phyloP scores from a whole-genome alignment of 305 asterid genomes.

The Withania somnifera region DNA sequence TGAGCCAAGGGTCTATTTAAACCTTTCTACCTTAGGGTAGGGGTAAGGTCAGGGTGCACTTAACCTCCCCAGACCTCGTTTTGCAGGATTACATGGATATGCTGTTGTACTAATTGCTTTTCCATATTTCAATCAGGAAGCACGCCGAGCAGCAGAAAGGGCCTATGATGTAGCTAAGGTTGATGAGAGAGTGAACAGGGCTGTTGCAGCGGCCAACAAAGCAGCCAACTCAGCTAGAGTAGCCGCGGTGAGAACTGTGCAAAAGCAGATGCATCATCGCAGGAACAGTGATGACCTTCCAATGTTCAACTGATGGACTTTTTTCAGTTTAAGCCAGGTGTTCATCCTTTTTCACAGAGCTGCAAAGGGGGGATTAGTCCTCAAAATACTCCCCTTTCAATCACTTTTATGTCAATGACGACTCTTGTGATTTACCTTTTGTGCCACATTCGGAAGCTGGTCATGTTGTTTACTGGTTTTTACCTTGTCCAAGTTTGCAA shows the following conservation, averaged over 20 bases:
- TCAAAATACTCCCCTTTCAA: neutral
- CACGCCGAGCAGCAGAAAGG: constrained; percentile 23
- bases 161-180: constrained; percentile 19
- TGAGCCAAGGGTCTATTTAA: too few species aligned
- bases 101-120: neutral
- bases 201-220: constrained; percentile 19
- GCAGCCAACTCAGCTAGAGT: constrained; percentile 31
- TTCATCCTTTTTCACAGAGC: neutral
- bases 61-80: too few species aligned
- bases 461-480: neutral
- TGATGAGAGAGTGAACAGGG: constrained; percentile 24
- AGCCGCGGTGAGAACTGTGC: constrained; percentile 26
- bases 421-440: neutral
- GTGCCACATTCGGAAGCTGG: neutral
- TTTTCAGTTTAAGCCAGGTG: neutral
- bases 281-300: constrained; percentile 16
- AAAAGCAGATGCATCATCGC: constrained; percentile 20
- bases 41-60: too few species aligned
- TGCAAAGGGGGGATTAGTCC: neutral
- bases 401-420: neutral
- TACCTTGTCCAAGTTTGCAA: neutral
- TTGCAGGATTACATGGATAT: too few species aligned
- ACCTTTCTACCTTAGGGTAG: too few species aligned
- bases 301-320: neutral
- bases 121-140: constrained; percentile 15